Conservation (phyloP, 257 asterid genomes). For the Ilex asprella region DNA sequence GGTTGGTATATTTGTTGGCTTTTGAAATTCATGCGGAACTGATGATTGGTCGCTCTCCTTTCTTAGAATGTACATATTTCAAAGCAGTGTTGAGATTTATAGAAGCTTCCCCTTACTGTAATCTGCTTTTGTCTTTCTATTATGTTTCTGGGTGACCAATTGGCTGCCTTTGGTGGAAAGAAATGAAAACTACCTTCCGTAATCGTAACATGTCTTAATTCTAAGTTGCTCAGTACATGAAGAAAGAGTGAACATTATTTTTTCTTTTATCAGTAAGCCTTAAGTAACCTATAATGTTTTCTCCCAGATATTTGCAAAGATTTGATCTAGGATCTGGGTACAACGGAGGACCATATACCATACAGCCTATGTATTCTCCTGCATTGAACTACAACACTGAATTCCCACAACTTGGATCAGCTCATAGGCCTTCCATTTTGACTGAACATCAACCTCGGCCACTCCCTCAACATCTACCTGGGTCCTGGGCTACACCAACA, state of each 20-base stretch:
- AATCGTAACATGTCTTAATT: no score
- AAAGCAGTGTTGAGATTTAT: no score
- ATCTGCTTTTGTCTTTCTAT: no score
- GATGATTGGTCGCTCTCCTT: background rate
- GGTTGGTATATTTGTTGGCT: no score
- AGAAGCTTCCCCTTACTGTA: no score
- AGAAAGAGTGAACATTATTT: no score
- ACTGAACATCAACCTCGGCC: constrained; percentile 74
- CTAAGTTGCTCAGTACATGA: no score
- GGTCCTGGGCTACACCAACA: constrained; percentile 64
- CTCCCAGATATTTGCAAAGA: constrained; percentile 82
- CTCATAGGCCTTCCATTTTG: constrained; percentile 58
- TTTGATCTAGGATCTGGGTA: constrained; percentile 98
- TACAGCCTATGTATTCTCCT: constrained; percentile 97
- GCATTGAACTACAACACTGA: constrained; percentile 85
- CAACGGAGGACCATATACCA: constrained; percentile 68
- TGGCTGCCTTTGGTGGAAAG: no score
- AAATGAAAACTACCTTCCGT: no score
- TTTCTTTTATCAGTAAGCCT: no score
- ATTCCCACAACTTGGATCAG: constrained; percentile 89
- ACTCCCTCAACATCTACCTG: constrained; percentile 71
- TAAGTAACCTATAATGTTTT: background rate
- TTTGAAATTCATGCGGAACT: no score
- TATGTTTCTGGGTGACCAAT: no score
- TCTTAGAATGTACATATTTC: background rate